phyloP scores from a whole-genome alignment of 495 filamentous ascomycete genomes.

The Neurospora sp. region DNA sequence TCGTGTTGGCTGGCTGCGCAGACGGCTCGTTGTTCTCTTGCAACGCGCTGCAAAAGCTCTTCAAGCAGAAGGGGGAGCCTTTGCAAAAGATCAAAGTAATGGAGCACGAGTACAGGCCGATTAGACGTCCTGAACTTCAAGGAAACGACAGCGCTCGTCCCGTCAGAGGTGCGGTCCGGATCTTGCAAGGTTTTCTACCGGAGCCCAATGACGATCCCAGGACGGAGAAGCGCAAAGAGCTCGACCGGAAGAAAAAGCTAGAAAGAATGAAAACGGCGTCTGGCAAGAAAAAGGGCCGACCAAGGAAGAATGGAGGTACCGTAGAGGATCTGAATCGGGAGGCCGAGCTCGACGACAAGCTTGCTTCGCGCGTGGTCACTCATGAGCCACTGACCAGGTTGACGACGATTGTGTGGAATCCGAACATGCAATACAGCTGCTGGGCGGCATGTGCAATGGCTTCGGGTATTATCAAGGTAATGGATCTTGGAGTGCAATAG shows the following conservation, averaged over 20 bases:
- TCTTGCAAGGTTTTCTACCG: conserved; percentile 33
- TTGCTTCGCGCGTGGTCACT: conserved; percentile 27
- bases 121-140: not conserved
- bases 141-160: not conserved
- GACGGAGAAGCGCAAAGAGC: conserved; percentile 52
- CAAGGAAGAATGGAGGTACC: conserved; percentile 13
- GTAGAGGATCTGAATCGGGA: conserved; percentile 16
- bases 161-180: conserved; percentile 24
- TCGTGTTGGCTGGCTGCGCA: conserved; percentile 30
- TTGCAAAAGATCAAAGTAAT: conserved; percentile 35
- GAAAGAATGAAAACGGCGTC: conserved; percentile 49
- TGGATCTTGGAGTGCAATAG: conserved; percentile 34
- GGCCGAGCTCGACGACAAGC: conserved; percentile 18
- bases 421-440: conserved; percentile 36
- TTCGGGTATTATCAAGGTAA: conserved; percentile 35
- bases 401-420: conserved; percentile 37
- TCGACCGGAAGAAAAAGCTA: conserved; percentile 41
- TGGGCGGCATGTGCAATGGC: conserved; percentile 45
- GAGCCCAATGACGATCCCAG: conserved; percentile 57
- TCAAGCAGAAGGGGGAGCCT: conserved; percentile 31
- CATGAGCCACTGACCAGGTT: conserved; percentile 37
- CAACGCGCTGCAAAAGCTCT: conserved; percentile 37
- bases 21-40: conserved; percentile 36
- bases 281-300: conserved; percentile 41
- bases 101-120: conserved; percentile 34